Percentiles rank a stretch among this genome's conserved stretches.
These are phyloP conservation scores for Russula foetens DNA, from an alignment of 768 basidiomycete genomes.

Conservation along the genomic window DNA sequence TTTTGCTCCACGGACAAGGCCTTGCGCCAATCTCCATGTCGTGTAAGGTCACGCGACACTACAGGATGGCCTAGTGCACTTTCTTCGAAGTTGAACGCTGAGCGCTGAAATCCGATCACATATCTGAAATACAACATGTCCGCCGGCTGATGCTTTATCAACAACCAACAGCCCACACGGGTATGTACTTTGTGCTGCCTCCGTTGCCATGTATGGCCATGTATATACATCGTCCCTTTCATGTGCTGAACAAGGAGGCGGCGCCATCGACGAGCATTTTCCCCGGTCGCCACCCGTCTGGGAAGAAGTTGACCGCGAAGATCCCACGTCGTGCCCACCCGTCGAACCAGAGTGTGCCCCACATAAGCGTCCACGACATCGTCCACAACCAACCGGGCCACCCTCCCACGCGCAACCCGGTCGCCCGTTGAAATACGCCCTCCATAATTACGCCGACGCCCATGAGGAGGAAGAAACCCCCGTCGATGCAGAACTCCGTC, in stretches of 20 bases:
- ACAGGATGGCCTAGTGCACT: no score
- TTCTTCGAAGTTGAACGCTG: no score
- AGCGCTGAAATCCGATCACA: no score
- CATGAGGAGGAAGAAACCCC: slow-evolving; percentile 50
- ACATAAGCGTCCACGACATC: slow-evolving; percentile 36
- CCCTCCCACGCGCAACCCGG: slow-evolving; percentile 43
- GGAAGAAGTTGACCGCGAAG: neutral
- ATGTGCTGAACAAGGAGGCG: neutral
- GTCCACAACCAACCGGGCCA: slow-evolving; percentile 46
- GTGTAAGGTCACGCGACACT: no score
- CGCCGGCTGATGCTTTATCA: no score
- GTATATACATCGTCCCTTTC: neutral
- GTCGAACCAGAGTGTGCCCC: slow-evolving; percentile 25
- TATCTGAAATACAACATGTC: no score
- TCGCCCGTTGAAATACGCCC: slow-evolving; percentile 34
- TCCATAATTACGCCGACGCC: slow-evolving; percentile 48
- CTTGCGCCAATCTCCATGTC: no score
- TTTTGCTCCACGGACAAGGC: no score
- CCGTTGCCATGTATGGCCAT: no score
- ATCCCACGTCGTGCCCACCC: slow-evolving; percentile 9
- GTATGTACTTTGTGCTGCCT: no score
- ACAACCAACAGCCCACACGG: no score
- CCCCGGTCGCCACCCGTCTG: neutral
- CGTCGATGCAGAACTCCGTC: slow-evolving; percentile 34
- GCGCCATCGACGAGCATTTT: neutral